Evolutionary conservation across 257 asterid genomes (phyloP).

Genomic region (Linderniella brevidens): DNA sequence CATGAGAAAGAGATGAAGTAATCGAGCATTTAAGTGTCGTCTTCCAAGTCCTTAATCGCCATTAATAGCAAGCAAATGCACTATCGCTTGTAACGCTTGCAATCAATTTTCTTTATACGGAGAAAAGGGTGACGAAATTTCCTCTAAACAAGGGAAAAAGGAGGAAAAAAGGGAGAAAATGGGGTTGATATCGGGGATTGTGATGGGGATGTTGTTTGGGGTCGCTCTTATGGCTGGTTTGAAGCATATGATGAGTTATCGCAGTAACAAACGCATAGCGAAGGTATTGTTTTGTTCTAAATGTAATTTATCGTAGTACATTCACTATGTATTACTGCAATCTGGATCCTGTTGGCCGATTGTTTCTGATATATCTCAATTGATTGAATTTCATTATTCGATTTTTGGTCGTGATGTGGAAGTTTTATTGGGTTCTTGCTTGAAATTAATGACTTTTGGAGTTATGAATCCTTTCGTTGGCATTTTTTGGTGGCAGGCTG

Average conservation of each 20-base stretch:
- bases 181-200: conserved; percentile 78
- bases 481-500: conserved; percentile 41
- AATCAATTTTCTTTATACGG: no score
- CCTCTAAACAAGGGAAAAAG: no score
- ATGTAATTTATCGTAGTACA: no score
- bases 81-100: no score
- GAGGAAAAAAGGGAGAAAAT: conserved; percentile 12
- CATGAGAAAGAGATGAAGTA: no score
- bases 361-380: conserved; percentile 3
- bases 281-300: conserved; percentile 32
- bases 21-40: background rate
- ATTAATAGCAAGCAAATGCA: no score
- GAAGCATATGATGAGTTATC: conserved; percentile 54
- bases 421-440: background rate
- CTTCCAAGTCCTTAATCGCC: background rate
- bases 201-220: conserved; percentile 71
- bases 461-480: background rate
- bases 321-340: background rate
- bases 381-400: background rate
- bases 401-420: background rate
- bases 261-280: conserved; percentile 53
- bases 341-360: background rate
- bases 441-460: background rate
- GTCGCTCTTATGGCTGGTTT: conserved; percentile 78
- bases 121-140: no score